phyloP scores from a whole-genome alignment of 192 early-diverging fungal species.

The Mortierella antarctica region DNA sequence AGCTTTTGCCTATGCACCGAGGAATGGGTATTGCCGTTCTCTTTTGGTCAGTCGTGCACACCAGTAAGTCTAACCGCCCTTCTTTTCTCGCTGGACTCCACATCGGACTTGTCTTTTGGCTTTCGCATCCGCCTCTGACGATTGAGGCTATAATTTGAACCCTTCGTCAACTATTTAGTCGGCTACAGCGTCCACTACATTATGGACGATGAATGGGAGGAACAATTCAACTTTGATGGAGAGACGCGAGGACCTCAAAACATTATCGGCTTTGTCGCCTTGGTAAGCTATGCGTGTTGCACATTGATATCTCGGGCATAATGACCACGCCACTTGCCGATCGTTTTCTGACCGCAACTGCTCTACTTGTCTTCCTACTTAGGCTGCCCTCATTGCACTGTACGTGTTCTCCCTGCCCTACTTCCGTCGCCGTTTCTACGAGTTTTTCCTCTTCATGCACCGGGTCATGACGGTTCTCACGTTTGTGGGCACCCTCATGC shows the following conservation, averaged over 20 bases:
- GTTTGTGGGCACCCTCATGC: constrained; percentile 45
- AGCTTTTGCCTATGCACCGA: constrained; percentile 39
- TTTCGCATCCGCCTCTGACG: no score
- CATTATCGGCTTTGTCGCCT: constrained; percentile 31
- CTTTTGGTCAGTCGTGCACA: constrained; percentile 30
- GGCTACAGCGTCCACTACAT: constrained; percentile 33
- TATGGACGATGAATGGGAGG: constrained; percentile 26
- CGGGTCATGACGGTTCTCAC: constrained; percentile 31
- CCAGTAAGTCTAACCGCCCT: neutral
- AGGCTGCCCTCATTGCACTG: constrained; percentile 18
- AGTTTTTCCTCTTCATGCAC: constrained; percentile 26
- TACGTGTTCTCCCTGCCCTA: constrained; percentile 3
- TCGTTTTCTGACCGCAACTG: neutral
- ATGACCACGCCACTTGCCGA: neutral
- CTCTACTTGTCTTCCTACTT: neutral
- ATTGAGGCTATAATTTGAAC: no score
- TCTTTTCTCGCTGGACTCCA: no score
- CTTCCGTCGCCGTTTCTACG: constrained; percentile 20
- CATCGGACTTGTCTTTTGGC: no score
- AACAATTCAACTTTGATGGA: constrained; percentile 51
- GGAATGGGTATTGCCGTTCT: constrained; percentile 35
- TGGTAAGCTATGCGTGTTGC: constrained; percentile 17
- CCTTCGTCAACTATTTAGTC: neutral
- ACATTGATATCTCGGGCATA: neutral
- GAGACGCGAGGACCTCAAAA: constrained; percentile 43